phyloP scores from a whole-genome alignment of 2,329 filamentous ascomycete species.

The Colletotrichum tofieldiae region DNA sequence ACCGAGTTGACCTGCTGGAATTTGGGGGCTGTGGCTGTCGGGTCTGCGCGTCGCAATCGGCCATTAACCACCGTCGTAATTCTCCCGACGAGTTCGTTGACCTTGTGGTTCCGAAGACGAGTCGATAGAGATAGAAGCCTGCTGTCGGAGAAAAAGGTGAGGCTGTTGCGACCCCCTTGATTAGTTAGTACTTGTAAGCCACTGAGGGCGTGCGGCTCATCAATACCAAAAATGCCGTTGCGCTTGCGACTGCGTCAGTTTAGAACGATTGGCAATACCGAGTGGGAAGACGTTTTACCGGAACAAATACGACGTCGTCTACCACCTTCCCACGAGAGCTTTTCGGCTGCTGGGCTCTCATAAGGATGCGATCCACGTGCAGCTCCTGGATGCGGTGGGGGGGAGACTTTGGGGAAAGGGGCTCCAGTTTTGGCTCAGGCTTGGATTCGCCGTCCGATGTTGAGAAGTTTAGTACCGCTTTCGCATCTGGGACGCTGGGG shows the following conservation, averaged over 20 bases:
- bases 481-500: constrained; percentile 18
- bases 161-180: constrained; percentile 47
- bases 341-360: constrained; percentile 37
- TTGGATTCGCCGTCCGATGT: constrained; percentile 1
- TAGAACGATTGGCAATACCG: too few relatives aligned
- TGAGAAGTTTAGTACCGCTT: constrained; percentile 28
- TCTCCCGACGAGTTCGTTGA: constrained; percentile 49
- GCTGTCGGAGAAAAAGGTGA: constrained; percentile 51
- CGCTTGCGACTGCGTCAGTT: constrained; percentile 42
- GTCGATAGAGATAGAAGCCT: constrained; percentile 50
- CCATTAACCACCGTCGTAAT: constrained; percentile 47
- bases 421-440: background rate
- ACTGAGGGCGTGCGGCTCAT: background rate
- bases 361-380: constrained; percentile 49
- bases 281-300: constrained; percentile 41
- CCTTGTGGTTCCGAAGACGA: constrained; percentile 49
- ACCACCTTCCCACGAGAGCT: constrained; percentile 16
- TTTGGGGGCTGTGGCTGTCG: background rate
- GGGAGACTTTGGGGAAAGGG: background rate
- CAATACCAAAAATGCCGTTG: constrained; percentile 49
- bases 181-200: constrained; percentile 12
- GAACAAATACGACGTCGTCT: constrained; percentile 46
- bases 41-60: constrained; percentile 36
- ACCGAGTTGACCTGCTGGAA: background rate
- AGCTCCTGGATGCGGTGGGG: constrained; percentile 45